Conservation (phyloP, 1,139 yeast species). For the Kodamaea fungicola region DNA sequence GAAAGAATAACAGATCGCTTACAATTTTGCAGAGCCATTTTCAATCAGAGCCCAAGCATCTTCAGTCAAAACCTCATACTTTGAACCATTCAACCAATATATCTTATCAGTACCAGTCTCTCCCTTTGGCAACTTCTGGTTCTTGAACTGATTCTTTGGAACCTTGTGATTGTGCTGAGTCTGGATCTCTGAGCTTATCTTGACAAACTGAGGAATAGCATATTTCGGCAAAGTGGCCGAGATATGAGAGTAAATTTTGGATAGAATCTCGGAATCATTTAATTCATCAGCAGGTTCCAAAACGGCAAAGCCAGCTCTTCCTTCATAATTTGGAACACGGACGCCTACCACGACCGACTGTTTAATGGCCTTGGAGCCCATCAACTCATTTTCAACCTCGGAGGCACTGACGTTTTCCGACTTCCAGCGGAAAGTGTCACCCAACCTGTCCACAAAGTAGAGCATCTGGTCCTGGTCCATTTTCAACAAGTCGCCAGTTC, state of each 20-base stretch:
- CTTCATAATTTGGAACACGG: slow-evolving; percentile 83
- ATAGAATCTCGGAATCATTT: slow-evolving; percentile 28
- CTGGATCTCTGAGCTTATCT: slow-evolving; percentile 59
- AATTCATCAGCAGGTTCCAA: slow-evolving; percentile 49
- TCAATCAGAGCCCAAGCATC: slow-evolving; percentile 56
- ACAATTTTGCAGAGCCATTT: slow-evolving; percentile 39
- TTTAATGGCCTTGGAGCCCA: slow-evolving; percentile 52
- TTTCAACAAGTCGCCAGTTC: slow-evolving; percentile 81
- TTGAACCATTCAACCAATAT: slow-evolving; percentile 61
- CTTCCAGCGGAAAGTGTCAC: slow-evolving; percentile 97
- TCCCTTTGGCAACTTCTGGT: slow-evolving; percentile 75
- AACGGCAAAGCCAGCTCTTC: slow-evolving; percentile 90
- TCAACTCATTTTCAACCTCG: slow-evolving; percentile 78
- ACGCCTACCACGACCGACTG: slow-evolving; percentile 91
- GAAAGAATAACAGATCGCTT: not conserved
- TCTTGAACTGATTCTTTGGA: slow-evolving; percentile 71
- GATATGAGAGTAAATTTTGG: slow-evolving; percentile 33
- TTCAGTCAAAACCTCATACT: slow-evolving; percentile 57
- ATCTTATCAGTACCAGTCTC: slow-evolving; percentile 56
- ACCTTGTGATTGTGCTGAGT: slow-evolving; percentile 85
- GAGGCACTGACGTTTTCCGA: slow-evolving; percentile 93
- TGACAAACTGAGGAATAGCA: slow-evolving; percentile 82
- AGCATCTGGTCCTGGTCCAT: slow-evolving; percentile 67
- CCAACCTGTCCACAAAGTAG: slow-evolving; percentile 88
- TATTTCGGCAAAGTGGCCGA: slow-evolving; percentile 66